Evolutionary conservation across 2,329 filamentous ascomycete species (phyloP).

Genomic region (Eurotiales sp.): DNA sequence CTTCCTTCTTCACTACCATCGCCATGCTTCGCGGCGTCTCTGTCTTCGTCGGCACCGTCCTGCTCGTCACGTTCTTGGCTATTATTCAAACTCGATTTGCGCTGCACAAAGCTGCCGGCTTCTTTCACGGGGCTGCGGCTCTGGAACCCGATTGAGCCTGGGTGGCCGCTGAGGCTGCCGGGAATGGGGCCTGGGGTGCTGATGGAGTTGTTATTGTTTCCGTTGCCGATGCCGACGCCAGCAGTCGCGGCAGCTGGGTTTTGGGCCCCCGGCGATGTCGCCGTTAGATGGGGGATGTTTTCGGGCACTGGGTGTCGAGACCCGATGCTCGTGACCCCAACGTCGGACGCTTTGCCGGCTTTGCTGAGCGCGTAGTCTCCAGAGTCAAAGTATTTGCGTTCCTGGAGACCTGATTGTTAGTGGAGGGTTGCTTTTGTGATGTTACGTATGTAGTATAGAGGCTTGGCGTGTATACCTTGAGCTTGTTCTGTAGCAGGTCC

Average conservation of each 20-base stretch:
- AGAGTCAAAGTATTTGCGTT: conserved; percentile 98
- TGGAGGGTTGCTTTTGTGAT: not conserved
- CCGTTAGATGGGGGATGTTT: conserved; percentile 86
- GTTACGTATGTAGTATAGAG: not conserved
- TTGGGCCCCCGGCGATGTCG: conserved; percentile 50
- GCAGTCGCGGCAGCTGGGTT: conserved; percentile 24
- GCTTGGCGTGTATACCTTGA: conserved; percentile 59
- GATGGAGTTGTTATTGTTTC: not conserved
- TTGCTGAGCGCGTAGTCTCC: conserved; percentile 96
- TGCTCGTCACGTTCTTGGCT: conserved; percentile 39
- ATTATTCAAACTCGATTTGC: conserved; percentile 64
- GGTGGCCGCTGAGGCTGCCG: conserved; percentile 41
- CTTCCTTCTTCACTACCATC: conserved; percentile 28
- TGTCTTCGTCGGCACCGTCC: conserved; percentile 16
- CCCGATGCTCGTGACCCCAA: conserved; percentile 89
- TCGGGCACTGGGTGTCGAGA: conserved; percentile 92
- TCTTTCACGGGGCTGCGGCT: conserved; percentile 86
- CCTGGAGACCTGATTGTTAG: too few relatives aligned
- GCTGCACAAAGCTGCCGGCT: conserved; percentile 71
- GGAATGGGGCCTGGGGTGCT: conserved; percentile 26
- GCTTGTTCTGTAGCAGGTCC: conserved; percentile 94
- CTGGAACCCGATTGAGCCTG: conserved; percentile 43
- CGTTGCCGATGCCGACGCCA: not conserved
- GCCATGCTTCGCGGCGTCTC: conserved; percentile 48
- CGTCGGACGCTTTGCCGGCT: conserved; percentile 91